Conservation (phyloP, 1,139 yeast genomes). For the Saccharomyces uvarum region DNA sequence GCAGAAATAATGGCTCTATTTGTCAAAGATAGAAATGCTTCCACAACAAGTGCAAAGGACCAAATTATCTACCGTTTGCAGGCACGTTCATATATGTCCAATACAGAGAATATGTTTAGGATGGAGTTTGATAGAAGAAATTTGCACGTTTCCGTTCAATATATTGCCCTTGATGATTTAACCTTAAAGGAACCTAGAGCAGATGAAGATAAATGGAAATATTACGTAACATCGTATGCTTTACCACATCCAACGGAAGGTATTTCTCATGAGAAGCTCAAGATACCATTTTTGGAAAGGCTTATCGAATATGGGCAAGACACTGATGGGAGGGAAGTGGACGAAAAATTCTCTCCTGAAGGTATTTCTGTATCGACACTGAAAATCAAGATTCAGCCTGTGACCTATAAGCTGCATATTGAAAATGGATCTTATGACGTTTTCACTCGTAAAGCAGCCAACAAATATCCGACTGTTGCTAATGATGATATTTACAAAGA, state of each 20-base stretch:
- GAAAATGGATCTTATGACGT: constrained; percentile 79
- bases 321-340: constrained; percentile 18
- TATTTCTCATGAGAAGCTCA: constrained; percentile 69
- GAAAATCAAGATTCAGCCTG: constrained; percentile 71
- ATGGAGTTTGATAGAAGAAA: constrained; percentile 56
- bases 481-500: constrained; percentile 28
- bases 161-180: constrained; percentile 78
- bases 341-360: constrained; percentile 38
- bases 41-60: constrained; percentile 65
- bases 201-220: constrained; percentile 80
- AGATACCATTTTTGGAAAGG: constrained; percentile 64
- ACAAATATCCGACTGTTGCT: constrained; percentile 24
- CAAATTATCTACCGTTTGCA: constrained; percentile 88
- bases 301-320: constrained; percentile 47
- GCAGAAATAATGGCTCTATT: constrained; percentile 73
- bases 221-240: constrained; percentile 83
- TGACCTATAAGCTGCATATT: constrained; percentile 72
- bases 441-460: constrained; percentile 49
- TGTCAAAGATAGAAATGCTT: constrained; percentile 62
- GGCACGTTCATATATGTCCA: constrained; percentile 70
- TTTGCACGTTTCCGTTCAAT: constrained; percentile 62
- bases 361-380: constrained; percentile 67
- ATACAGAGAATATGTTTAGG: constrained; percentile 89
- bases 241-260: constrained; percentile 98
- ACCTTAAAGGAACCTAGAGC: constrained; percentile 72